A percentile compares a stretch with the other conserved stretches of the same genome.
phyloP scores from a whole-genome alignment of 1,284 basidiomycete species.

The Thelephora terrestris region DNA sequence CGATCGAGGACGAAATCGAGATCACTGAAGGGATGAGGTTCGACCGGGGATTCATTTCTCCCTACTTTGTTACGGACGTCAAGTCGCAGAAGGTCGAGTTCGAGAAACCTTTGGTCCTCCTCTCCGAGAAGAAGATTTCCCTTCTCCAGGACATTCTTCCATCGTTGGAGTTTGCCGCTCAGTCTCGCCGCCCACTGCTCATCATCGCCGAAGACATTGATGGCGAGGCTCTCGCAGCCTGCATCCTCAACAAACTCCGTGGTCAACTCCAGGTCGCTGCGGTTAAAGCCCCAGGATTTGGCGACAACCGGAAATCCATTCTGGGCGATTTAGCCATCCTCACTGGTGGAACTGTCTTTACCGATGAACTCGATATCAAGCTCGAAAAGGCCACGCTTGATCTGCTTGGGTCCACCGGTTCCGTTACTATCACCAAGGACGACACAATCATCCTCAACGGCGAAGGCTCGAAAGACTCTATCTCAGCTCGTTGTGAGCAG shows the following conservation, averaged over 20 bases:
- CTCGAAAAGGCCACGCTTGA: conserved; percentile 87
- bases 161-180: conserved; percentile 85
- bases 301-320: conserved; percentile 98
- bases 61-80: conserved; percentile 98
- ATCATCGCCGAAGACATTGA: conserved; percentile 98
- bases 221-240: conserved; percentile 94
- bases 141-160: conserved; percentile 93
- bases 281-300: conserved; percentile 96
- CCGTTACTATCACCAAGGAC: conserved; percentile 95
- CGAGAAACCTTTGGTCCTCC: conserved; percentile 90
- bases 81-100: conserved; percentile 96
- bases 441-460: conserved; percentile 97
- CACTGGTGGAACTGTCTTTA: conserved; percentile 96
- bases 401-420: conserved; percentile 86
- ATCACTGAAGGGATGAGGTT: conserved; percentile 99
- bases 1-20: conserved; percentile 97
- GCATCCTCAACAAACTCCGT: conserved; percentile 97
- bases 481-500: conserved; percentile 90
- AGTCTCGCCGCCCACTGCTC: conserved; percentile 84
- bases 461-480: conserved; percentile 77
- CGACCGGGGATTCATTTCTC: conserved; percentile 97
- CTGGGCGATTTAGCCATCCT: conserved; percentile 96
- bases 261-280: conserved; percentile 91
- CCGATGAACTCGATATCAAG: conserved; percentile 97
- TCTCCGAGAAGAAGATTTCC: conserved; percentile 98